Percentiles rank a stretch among this genome's conserved stretches.
Conservation (phyloP, 176 grass and related monocot genomes). For the Raddia guianensis region DNA sequence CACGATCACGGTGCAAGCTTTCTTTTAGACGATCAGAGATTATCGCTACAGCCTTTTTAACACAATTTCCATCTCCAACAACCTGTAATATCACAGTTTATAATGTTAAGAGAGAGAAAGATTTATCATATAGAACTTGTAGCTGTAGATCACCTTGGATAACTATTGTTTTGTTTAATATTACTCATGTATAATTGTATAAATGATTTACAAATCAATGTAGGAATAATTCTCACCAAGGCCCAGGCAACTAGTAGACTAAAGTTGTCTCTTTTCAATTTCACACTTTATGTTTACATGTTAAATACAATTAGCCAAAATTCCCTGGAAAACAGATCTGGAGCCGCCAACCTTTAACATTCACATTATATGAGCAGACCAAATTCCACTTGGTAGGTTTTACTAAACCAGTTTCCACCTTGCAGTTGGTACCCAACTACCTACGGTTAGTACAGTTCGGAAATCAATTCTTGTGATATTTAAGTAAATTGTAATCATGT, state of each 20-base stretch:
- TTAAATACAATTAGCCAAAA: not conserved
- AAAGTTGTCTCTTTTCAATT: not conserved
- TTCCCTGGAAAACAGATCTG: slow-evolving; percentile 3
- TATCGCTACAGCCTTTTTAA: slow-evolving; percentile 81
- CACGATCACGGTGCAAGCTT: slow-evolving; percentile 92
- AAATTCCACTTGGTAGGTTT: not conserved
- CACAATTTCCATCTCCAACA: slow-evolving; percentile 80
- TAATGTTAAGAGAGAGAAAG: not conserved
- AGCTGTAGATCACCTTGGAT: not conserved
- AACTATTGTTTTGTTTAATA: not conserved
- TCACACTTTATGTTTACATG: not conserved
- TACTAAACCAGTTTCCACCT: not conserved
- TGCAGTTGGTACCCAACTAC: slow-evolving; percentile 1
- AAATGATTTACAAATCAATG: not conserved
- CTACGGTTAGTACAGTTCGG: not conserved
- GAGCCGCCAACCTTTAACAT: not conserved
- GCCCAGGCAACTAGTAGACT: not conserved
- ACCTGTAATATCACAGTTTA: slow-evolving; percentile 51
- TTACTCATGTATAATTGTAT: not conserved
- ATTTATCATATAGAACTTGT: slow-evolving; percentile 28
- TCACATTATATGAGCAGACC: not conserved
- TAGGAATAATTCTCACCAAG: slow-evolving; percentile 28
- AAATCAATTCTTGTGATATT: not conserved
- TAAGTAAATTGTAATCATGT: not conserved
- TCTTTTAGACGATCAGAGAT: slow-evolving; percentile 91